Base-by-base conservation (phyloP, 2,329 filamentous ascomycete species). In the Penicillium oxalicum region DNA sequence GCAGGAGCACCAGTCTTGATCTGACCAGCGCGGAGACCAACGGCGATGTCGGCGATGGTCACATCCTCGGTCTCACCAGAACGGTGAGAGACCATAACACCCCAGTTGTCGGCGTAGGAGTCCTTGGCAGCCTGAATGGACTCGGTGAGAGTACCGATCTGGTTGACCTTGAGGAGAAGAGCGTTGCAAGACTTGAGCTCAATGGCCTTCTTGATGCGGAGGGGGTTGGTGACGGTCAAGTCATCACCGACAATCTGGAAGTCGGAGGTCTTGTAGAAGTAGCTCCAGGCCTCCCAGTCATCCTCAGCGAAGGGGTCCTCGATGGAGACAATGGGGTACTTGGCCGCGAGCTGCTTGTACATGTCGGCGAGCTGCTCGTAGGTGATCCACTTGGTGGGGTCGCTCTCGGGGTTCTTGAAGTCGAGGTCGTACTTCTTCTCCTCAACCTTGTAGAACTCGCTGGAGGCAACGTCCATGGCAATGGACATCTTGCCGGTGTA, bases 241-340 rank as follows among this genome's bases (percentile, higher is more conserved):
- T 98, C 93, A 71, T 98, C 93, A 79, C 86, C 93, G 61, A 98
- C 93, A 70, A 98, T 90, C 82, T 98, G 93, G 81, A 94, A 91
- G 76, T 96, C 85, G 70, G 89, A 90, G 66, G 88, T 93, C 87
- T 96, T 96, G 87, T 87, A 95, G 86, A 97, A 98, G 86, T 97
- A 95, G 84, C 88, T 95, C 93, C 93, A 98, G 55, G 93, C 93
- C 83, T 97, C 91, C 93, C 93, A 98, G 81, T 98, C 93, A 69
- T 97, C 93, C 83, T 98, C 93, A 59, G 89, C 91, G 77, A 98
- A 98, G 71, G 93, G 93, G 74, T 98, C 93, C 80, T 98, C 93
- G 65, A 98, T 97, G 75, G 83, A 88, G 77, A 97, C 89, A 69
- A 98, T 98, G 67, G 93, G 91, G 80, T 98, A 98, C 80, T 95